Conservation (phyloP, 371 early-diverging fungal genomes). For the Capillidium heterosporum region DNA sequence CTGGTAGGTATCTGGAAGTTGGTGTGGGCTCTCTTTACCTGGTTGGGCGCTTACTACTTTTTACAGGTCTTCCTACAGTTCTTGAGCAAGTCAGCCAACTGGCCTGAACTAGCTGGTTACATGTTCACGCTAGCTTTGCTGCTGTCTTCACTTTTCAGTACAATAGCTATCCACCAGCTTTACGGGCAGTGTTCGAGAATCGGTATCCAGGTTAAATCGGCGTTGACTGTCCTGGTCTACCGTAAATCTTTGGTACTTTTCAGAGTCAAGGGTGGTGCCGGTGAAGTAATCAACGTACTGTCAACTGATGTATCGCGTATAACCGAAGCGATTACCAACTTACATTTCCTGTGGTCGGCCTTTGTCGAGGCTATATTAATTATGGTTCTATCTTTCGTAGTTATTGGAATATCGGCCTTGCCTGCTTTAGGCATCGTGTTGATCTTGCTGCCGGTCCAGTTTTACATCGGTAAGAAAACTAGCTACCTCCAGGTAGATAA, state of each 20-base stretch:
- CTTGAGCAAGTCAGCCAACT: slow-evolving; percentile 9
- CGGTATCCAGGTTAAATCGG: slow-evolving; percentile 41
- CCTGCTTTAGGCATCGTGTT: slow-evolving; percentile 32
- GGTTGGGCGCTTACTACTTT: slow-evolving; percentile 30
- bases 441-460: slow-evolving; percentile 41
- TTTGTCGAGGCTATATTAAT: slow-evolving; percentile 30
- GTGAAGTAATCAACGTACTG: slow-evolving; percentile 29
- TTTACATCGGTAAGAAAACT: slow-evolving; percentile 25
- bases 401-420: slow-evolving; percentile 26
- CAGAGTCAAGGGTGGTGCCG: slow-evolving; percentile 36
- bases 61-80: slow-evolving; percentile 20
- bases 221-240: slow-evolving; percentile 44
- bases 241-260: slow-evolving; percentile 38
- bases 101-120: slow-evolving; percentile 16
- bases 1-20: slow-evolving; percentile 37
- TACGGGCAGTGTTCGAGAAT: slow-evolving; percentile 27
- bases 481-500: slow-evolving; percentile 14
- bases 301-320: slow-evolving; percentile 33
- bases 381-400: slow-evolving; percentile 21
- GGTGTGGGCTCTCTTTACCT: slow-evolving; percentile 32
- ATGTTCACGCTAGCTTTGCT: slow-evolving; percentile 27
- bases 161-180: slow-evolving; percentile 35
- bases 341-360: slow-evolving; percentile 52
- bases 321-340: slow-evolving; percentile 40
- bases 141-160: slow-evolving; percentile 16